Conservation (phyloP, 768 basidiomycete genomes). For the Galerina sulciceps region DNA sequence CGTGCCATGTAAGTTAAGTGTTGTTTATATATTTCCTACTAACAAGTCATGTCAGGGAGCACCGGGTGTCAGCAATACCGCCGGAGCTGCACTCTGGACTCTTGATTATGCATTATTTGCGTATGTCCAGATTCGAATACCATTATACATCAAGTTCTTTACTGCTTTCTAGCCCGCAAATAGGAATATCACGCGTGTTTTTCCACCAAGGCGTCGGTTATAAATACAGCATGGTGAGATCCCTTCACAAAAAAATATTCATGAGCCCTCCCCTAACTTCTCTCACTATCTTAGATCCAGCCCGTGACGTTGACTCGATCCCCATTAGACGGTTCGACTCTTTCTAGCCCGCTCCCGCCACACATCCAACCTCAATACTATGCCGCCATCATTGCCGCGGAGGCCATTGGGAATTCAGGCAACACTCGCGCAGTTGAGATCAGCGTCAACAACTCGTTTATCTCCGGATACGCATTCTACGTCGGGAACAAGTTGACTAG, state of each 20-base stretch:
- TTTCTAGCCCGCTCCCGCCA: conserved; percentile 52
- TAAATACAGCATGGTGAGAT: conserved; percentile 65
- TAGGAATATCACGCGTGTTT: conserved; percentile 57
- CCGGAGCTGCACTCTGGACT: conserved; percentile 74
- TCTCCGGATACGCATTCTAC: conserved; percentile 68
- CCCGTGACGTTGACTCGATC: conserved; percentile 62
- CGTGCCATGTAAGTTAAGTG: conserved; percentile 38
- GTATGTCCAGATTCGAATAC: conserved; percentile 24
- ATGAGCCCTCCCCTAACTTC: not conserved
- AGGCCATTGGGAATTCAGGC: conserved; percentile 54
- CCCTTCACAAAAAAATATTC: not conserved
- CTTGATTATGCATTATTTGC: conserved; percentile 69
- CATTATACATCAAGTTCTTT: not conserved
- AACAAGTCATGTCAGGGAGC: conserved; percentile 35
- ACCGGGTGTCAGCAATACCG: conserved; percentile 66
- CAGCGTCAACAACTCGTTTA: conserved; percentile 41
- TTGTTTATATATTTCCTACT: not conserved
- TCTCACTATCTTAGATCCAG: conserved; percentile 51
- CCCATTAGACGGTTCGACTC: conserved; percentile 55
- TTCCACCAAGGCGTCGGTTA: conserved; percentile 74
- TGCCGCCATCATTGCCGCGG: conserved; percentile 61
- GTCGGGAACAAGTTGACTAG: conserved; percentile 47
- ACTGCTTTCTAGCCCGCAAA: conserved; percentile 36
- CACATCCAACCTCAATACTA: conserved; percentile 74
- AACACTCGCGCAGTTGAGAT: conserved; percentile 50